A percentile compares a stretch with the other conserved stretches of the same genome.
Conservation (phyloP, 768 basidiomycete genomes). For the Cystofilobasidium macerans region DNA sequence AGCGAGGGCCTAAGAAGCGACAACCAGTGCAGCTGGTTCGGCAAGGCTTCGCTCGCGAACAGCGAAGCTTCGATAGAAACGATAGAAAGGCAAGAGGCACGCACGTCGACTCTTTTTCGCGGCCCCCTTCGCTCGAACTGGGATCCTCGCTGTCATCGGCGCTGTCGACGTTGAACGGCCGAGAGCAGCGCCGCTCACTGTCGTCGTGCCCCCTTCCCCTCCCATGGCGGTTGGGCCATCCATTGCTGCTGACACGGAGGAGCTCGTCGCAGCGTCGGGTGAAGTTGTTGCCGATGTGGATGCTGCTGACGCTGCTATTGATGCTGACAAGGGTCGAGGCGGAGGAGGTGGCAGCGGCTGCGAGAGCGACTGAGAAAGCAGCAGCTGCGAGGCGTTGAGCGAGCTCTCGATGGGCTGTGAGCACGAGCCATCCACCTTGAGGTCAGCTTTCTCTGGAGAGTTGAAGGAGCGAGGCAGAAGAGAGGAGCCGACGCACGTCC, state of each 20-base stretch:
- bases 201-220: too few relatives aligned
- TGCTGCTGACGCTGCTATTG: too few relatives aligned
- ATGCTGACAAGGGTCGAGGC: not conserved
- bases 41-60: not conserved
- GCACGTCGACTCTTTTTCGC: not conserved
- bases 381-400: not conserved
- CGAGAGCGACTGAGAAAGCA: not conserved
- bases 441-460: not conserved
- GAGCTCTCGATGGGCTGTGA: constrained; percentile 7
- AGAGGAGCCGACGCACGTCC: not conserved
- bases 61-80: not conserved
- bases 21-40: too few relatives aligned
- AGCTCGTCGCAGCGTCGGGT: not conserved
- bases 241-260: not conserved
- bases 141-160: not conserved
- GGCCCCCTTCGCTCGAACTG: not conserved
- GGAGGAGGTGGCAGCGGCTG: not conserved
- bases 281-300: not conserved
- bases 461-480: not conserved
- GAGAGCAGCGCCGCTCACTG: too few relatives aligned
- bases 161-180: not conserved
- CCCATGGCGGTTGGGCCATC: not conserved
- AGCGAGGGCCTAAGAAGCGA: too few relatives aligned
- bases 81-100: not conserved
- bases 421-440: not conserved